Conservation (phyloP, 257 asterid species). For the Solanum medicagineum region DNA sequence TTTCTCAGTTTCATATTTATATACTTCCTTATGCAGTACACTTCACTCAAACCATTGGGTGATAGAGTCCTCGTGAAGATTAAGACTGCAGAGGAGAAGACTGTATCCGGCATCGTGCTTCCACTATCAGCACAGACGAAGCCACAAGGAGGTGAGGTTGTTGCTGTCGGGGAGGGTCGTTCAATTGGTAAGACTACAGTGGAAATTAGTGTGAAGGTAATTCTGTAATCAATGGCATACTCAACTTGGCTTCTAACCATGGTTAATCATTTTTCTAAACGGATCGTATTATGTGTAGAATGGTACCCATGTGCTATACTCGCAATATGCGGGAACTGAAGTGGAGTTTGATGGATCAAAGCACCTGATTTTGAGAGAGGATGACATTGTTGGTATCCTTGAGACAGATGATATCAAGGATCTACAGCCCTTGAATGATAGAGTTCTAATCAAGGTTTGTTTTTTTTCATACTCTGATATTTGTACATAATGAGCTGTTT, state of each 20-base stretch:
- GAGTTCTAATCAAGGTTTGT: slow-evolving; percentile 79
- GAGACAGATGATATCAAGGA: slow-evolving; percentile 82
- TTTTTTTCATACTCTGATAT: background rate
- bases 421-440: slow-evolving; percentile 76
- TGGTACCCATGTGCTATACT: slow-evolving; percentile 73
- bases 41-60: slow-evolving; percentile 86
- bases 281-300: slow-evolving; percentile 21
- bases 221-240: background rate
- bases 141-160: slow-evolving; percentile 88
- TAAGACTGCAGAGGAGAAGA: slow-evolving; percentile 77
- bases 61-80: slow-evolving; percentile 84
- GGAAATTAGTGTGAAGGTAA: slow-evolving; percentile 63
- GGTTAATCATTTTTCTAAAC: background rate
- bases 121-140: slow-evolving; percentile 69
- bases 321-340: slow-evolving; percentile 92
- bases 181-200: slow-evolving; percentile 63
- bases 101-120: slow-evolving; percentile 69
- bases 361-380: slow-evolving; percentile 88
- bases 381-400: slow-evolving; percentile 80
- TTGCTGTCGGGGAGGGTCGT: slow-evolving; percentile 93
- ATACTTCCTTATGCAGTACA: slow-evolving; percentile 35
- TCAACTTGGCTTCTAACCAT: background rate
- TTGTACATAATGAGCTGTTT: background rate
- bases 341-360: slow-evolving; percentile 73
- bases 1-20: background rate